Evolutionary conservation across 805 yeast genomes (phyloP), one percentile per base, ranked within the genome.

Genomic region (Cyberlindnera maritima): DNA sequence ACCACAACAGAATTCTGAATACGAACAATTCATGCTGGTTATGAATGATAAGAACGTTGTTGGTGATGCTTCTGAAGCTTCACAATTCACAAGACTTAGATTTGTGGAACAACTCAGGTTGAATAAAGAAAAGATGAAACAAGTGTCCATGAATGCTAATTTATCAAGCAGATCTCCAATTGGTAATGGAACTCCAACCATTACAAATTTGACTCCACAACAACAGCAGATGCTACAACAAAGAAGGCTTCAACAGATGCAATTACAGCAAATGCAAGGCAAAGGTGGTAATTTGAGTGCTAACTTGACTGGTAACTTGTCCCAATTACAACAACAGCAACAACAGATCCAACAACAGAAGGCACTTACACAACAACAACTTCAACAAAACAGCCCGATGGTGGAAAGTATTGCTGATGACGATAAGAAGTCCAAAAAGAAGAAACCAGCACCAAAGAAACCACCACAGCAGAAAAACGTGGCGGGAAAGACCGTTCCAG

Each of bases 61-160:
- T 55, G 68, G 72, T 8, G 53, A 52, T 11, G 53, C 57, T 11
- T 56, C 60, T 25, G 72, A 69, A 40, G 62, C 64, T 20, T 71
- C 72, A 38, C 96, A 90, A 64, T 94, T 94, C 65, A 80, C 88
- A 75, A 79, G 98, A 54, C 70, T 92, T 43, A 76, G 96, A 53
- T 89, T 91, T 58, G 85, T 92, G 49, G 98, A 92, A 64, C 94
- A 86, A 66, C 81, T 87, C 68, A 74, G 96, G 45, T 73, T 86
- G 39, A 79, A 86, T 61, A 78, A 80, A 58, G 84, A 79, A 48
- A 71, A 78, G 50, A 61, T 73, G 48, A 73, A 74, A 49, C 77
- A 74, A 47, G 74, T 71, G 19, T 69, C 74, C 12, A 56, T 66
- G 42, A 58, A 62, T 25, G 59, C 63, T 17, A 42, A 34, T n/a